These are phyloP conservation scores for Ophiostoma populinum DNA, from an alignment of 2,329 filamentous ascomycete species.

Conservation along the genomic window DNA sequence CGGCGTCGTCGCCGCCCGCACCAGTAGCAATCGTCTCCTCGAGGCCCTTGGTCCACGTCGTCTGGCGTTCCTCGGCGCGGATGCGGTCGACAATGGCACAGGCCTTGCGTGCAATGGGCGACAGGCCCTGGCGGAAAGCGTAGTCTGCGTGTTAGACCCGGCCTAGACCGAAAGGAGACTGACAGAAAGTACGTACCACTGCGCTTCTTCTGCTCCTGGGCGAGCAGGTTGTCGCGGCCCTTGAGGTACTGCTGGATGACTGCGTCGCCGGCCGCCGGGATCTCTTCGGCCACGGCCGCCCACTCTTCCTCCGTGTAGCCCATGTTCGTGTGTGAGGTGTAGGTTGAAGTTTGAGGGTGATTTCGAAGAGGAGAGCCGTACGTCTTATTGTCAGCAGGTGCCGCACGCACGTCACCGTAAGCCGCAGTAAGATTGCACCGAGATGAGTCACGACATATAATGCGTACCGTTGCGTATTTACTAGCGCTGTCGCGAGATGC, in stretches of 20 bases:
- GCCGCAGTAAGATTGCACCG: too few relatives aligned
- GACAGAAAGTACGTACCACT: constrained; percentile 42
- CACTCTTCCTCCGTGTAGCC: constrained; percentile 34
- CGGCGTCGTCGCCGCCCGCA: constrained; percentile 27
- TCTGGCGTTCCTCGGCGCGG: constrained; percentile 56
- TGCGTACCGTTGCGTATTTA: too few relatives aligned
- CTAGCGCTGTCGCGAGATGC: too few relatives aligned
- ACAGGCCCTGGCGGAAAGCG: constrained; percentile 56
- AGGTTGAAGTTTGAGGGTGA: background rate
- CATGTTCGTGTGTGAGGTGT: constrained; percentile 2
- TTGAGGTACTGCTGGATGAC: constrained; percentile 70
- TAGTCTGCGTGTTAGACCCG: constrained; percentile 29
- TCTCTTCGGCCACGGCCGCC: constrained; percentile 36
- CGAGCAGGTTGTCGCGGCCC: constrained; percentile 58
- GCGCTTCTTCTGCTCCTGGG: constrained; percentile 64
- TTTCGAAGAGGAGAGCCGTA: background rate
- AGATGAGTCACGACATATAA: too few relatives aligned
- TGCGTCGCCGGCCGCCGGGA: constrained; percentile 45
- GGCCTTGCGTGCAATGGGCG: constrained; percentile 61
- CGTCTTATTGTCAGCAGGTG: too few relatives aligned
- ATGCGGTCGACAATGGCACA: constrained; percentile 67
- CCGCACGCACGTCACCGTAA: too few relatives aligned
- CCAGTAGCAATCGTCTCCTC: constrained; percentile 52
- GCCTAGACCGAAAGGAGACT: background rate
- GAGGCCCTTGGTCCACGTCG: constrained; percentile 58